Evolutionary conservation across 495 filamentous ascomycete species (phyloP), one percentile per base, ranked within the genome.

Genomic region (Pseudoneurospora amorphoporcata): DNA sequence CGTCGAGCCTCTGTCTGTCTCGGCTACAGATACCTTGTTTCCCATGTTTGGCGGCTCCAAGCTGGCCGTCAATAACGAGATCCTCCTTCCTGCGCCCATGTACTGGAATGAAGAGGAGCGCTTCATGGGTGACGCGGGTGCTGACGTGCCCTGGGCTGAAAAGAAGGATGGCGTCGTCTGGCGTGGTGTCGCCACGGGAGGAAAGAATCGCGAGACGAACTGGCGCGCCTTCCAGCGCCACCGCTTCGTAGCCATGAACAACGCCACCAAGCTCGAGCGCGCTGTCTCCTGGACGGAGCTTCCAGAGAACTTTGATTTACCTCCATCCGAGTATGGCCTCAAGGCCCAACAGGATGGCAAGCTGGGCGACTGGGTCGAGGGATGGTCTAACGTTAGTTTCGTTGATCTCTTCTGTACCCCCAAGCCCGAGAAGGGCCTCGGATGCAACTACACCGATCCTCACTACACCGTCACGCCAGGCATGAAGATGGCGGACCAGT

Each of bases 11-110:
- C 82, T 91, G 45, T 87, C 83, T 37, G 83, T 90, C 72, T 77
- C 83, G 3, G 84, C 86, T 0, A 87, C 87, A 29, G 79, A 85
- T 72, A 82, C 85, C 40, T 81, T 94, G 39, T 83, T 93, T 39
- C 92, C 92, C 0, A 79, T 94, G 19, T 94, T 95, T 75, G 87
- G 91, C 69, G 92, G 91, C 69, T 91, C 87, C 77, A 95, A 95
- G 79, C 84, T 94, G 68, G 86, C 87, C 45, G 87, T 90, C 69
- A 94, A 94, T 81, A 94, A 92, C 78, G 92, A 95, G 72, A 91
- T 95, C 73, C 85, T 94, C 32, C 88, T 95, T 71, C 92, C 92
- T 1, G 88, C 90, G 0, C 88, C 92, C 69, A 91, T 92, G 89
- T 93, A 94, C 79, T 90, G 89, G 83, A 86, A 87, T 69, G 82